Evolutionary conservation across 371 early-diverging fungal species (phyloP).

Genomic region (Haplosporangium sp.): DNA sequence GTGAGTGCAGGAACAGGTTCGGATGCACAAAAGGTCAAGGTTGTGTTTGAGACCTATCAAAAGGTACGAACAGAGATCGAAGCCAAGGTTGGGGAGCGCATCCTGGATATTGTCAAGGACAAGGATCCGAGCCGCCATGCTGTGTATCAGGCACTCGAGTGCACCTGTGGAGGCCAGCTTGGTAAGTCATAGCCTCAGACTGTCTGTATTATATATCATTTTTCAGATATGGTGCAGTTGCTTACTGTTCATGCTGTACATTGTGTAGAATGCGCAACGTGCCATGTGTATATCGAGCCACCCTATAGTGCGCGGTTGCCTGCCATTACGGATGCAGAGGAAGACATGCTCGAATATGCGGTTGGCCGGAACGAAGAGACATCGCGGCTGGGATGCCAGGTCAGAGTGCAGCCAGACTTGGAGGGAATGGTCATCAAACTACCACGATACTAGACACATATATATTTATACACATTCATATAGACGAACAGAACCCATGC

Average conservation of each 20-base stretch:
- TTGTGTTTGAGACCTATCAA: constrained; percentile 52
- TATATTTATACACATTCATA: background rate
- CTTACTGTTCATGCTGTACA: background rate
- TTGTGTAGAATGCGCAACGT: constrained; percentile 47
- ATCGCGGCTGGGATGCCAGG: constrained; percentile 51
- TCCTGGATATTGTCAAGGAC: constrained; percentile 54
- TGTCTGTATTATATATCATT: too few relatives aligned
- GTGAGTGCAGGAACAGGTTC: background rate
- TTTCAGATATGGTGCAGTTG: too few relatives aligned
- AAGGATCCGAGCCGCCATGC: constrained; percentile 47
- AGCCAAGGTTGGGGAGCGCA: constrained; percentile 51
- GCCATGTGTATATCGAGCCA: constrained; percentile 53
- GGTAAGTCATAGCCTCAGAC: constrained; percentile 21
- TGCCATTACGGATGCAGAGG: constrained; percentile 41
- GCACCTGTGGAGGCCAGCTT: constrained; percentile 52
- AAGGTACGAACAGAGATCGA: constrained; percentile 54
- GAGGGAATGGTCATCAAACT: constrained; percentile 53
- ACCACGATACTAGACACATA: constrained; percentile 34
- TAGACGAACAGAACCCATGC: background rate
- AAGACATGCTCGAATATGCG: constrained; percentile 55
- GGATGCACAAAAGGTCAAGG: constrained; percentile 22
- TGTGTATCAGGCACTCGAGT: constrained; percentile 53
- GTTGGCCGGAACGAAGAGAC: constrained; percentile 42
- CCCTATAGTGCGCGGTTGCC: constrained; percentile 39
- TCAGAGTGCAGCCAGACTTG: constrained; percentile 45